A percentile compares a stretch with the other conserved stretches of the same genome.
Conservation (phyloP, 1,284 basidiomycete genomes). For the Fomitiporia mediterranea region DNA sequence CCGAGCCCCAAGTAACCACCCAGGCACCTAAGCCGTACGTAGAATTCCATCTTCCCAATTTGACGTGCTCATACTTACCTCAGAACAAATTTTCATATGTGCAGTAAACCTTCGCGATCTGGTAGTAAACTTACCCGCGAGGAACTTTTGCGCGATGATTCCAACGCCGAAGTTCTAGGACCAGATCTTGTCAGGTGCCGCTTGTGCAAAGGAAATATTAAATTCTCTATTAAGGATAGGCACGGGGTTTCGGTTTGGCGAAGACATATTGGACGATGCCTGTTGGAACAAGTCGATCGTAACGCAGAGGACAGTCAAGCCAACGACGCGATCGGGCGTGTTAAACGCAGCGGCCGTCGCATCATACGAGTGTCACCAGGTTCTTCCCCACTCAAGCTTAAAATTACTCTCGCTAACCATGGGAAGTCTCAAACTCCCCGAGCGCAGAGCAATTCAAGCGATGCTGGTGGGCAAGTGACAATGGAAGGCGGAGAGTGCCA, state of each 20-base stretch:
- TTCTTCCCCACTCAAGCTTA: not conserved
- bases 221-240: conserved; percentile 59
- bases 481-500: no score
- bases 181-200: conserved; percentile 52
- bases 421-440: no score
- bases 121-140: conserved; percentile 33
- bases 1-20: not conserved
- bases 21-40: not conserved
- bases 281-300: not conserved
- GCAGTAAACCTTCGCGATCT: not conserved
- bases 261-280: conserved; percentile 54
- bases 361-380: not conserved
- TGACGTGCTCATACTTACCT: not conserved
- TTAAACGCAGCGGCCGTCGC: not conserved
- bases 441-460: no score
- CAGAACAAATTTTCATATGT: not conserved
- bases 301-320: not conserved
- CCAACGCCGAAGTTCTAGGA: conserved; percentile 44
- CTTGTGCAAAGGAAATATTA: conserved; percentile 51
- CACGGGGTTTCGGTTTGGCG: conserved; percentile 65
- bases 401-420: not conserved
- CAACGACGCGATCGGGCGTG: not conserved
- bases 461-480: no score
- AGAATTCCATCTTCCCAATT: not conserved
- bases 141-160: conserved; percentile 44